phyloP scores from a whole-genome alignment of 2,329 filamentous ascomycete genomes.

The Cercospora sp. region DNA sequence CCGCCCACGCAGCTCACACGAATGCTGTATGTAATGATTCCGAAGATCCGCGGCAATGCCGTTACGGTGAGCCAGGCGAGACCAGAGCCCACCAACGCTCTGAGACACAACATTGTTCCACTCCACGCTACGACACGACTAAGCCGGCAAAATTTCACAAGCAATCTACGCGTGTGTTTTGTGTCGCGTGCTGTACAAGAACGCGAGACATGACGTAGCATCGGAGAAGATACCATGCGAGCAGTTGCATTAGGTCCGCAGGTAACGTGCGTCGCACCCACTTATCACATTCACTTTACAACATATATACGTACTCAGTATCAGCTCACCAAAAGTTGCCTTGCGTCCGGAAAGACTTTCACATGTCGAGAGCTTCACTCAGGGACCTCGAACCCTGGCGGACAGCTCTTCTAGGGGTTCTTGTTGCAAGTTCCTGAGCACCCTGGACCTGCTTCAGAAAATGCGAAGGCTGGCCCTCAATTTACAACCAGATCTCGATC shows the following conservation, averaged over 20 bases:
- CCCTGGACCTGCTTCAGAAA: neutral
- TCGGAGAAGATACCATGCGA: slow-evolving; percentile 8
- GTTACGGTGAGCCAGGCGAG: slow-evolving; percentile 22
- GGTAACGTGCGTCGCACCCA: neutral
- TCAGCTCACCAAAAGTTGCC: slow-evolving; percentile 12
- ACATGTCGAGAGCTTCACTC: slow-evolving; percentile 11
- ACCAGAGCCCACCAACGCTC: neutral
- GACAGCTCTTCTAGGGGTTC: slow-evolving; percentile 3
- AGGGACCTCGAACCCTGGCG: slow-evolving; percentile 8
- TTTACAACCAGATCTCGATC: slow-evolving; percentile 18
- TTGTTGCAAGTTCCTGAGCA: slow-evolving; percentile 3
- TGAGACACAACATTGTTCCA: slow-evolving; percentile 16
- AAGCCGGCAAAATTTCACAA: slow-evolving; percentile 25
- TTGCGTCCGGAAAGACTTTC: slow-evolving; percentile 19
- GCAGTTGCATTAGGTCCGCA: slow-evolving; percentile 18
- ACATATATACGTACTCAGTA: slow-evolving; percentile 16
- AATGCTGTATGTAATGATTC: slow-evolving; percentile 24
- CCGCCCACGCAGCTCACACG: slow-evolving; percentile 19
- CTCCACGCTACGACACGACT: slow-evolving; percentile 25
- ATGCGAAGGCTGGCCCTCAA: neutral
- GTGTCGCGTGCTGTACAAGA: slow-evolving; percentile 22
- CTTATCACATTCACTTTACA: slow-evolving; percentile 19
- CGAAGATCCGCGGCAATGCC: slow-evolving; percentile 22
- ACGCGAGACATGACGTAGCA: slow-evolving; percentile 22
- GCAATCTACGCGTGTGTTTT: slow-evolving; percentile 24